Percentiles rank a stretch among this genome's conserved stretches.
Conservation (phyloP, 1,139 yeast species). For the Scheffersomyces illinoinensis region DNA sequence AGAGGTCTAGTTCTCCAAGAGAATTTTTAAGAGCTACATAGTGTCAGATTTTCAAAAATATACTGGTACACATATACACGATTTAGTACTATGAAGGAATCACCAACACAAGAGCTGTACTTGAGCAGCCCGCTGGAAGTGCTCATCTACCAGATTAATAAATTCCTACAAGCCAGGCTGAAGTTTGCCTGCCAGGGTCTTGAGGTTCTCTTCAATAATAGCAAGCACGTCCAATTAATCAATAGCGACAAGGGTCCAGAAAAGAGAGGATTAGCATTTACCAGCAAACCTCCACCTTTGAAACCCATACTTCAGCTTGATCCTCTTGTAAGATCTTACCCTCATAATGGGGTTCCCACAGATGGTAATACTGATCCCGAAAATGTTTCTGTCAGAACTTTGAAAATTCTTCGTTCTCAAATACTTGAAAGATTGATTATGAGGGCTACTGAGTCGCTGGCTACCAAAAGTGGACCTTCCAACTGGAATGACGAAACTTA, state of each 20-base stretch:
- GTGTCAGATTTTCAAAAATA: background rate
- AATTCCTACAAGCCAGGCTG: background rate
- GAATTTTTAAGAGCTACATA: background rate
- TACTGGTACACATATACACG: background rate
- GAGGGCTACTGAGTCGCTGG: background rate
- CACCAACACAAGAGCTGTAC: background rate
- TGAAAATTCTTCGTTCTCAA: background rate
- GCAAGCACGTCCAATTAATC: background rate
- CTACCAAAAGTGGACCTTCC: background rate
- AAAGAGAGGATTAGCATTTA: constrained; percentile 8
- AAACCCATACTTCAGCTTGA: background rate
- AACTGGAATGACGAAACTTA: constrained; percentile 2
- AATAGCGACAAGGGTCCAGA: constrained; percentile 11
- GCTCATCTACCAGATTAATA: background rate
- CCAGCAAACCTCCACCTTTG: constrained; percentile 1
- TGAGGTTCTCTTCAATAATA: background rate
- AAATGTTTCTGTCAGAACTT: background rate
- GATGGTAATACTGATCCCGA: background rate
- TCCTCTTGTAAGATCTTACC: constrained; percentile 1
- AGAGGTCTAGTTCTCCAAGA: background rate
- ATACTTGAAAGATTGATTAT: background rate
- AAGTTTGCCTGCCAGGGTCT: background rate
- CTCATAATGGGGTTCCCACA: constrained; percentile 3
- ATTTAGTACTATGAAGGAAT: background rate
- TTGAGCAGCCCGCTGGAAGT: background rate